Evolutionary conservation across 768 basidiomycete genomes (phyloP).

Genomic region (Coprinellus micaceus): DNA sequence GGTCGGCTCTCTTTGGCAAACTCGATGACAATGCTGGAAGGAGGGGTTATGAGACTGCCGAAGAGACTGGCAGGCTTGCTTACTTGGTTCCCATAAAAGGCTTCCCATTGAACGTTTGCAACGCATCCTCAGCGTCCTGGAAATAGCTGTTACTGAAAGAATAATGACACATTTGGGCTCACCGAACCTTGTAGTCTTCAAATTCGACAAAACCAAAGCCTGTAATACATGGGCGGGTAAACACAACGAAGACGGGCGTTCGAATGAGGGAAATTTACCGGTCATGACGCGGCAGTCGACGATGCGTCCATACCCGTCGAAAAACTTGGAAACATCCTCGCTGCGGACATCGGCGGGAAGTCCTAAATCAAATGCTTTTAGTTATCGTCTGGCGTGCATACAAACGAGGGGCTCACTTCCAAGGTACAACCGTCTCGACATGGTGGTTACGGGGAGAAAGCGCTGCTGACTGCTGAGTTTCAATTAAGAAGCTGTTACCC

Average conservation of each 20-base stretch:
- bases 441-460: slow-evolving; percentile 34
- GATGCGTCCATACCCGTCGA: slow-evolving; percentile 86
- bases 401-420: slow-evolving; percentile 53
- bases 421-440: slow-evolving; percentile 84
- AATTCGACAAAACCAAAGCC: slow-evolving; percentile 98
- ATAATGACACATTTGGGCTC: not conserved
- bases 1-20: slow-evolving; percentile 92
- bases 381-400: not conserved
- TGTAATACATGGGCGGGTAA: slow-evolving; percentile 21
- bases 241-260: slow-evolving; percentile 1
- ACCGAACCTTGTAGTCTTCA: slow-evolving; percentile 69
- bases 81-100: slow-evolving; percentile 86
- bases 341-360: slow-evolving; percentile 80
- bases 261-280: slow-evolving; percentile 42
- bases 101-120: slow-evolving; percentile 83
- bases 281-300: slow-evolving; percentile 94
- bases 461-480: slow-evolving; percentile 47
- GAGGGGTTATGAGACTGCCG: not conserved
- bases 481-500: slow-evolving; percentile 29
- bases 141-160: slow-evolving; percentile 12
- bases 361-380: slow-evolving; percentile 38
- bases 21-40: slow-evolving; percentile 84
- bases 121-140: slow-evolving; percentile 95
- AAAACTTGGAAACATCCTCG: slow-evolving; percentile 83
- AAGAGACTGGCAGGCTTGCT: slow-evolving; percentile 13